These are phyloP conservation scores for Raddia distichophylla DNA, from an alignment of 176 grass and related monocot genomes.

Conservation along the genomic window DNA sequence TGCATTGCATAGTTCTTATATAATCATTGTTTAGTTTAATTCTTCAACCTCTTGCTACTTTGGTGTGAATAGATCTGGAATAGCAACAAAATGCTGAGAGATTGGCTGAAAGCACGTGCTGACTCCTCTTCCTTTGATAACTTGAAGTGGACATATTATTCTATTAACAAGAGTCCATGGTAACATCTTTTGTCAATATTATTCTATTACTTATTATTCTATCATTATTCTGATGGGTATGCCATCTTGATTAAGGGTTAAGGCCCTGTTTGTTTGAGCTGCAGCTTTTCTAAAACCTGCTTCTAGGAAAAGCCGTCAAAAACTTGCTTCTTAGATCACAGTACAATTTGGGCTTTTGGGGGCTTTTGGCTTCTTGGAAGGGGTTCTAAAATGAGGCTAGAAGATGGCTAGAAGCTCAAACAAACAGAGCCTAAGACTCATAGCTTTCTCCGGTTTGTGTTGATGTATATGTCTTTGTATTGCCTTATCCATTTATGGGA, in stretches of 20 bases:
- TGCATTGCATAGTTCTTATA: conserved; percentile 3
- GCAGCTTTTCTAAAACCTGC: no score
- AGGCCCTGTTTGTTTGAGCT: background rate
- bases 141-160: conserved; percentile 90
- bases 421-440: background rate
- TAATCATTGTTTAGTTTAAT: background rate
- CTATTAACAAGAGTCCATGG: conserved; percentile 97
- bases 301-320: no score
- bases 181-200: conserved; percentile 48
- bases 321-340: no score
- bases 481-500: conserved; percentile 2
- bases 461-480: background rate
- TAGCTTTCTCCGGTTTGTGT: background rate
- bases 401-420: no score
- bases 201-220: conserved; percentile 6
- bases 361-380: no score
- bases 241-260: conserved; percentile 21
- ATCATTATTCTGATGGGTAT: background rate
- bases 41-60: conserved; percentile 44
- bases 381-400: no score
- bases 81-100: conserved; percentile 71
- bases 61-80: conserved; percentile 64
- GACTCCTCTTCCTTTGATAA: conserved; percentile 65
- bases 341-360: no score
- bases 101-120: conserved; percentile 76